A percentile compares a stretch with the other conserved stretches of the same genome.
Evolutionary conservation across 73 alveolate species (phyloP).

Genomic region (Blepharisma stoltei): DNA sequence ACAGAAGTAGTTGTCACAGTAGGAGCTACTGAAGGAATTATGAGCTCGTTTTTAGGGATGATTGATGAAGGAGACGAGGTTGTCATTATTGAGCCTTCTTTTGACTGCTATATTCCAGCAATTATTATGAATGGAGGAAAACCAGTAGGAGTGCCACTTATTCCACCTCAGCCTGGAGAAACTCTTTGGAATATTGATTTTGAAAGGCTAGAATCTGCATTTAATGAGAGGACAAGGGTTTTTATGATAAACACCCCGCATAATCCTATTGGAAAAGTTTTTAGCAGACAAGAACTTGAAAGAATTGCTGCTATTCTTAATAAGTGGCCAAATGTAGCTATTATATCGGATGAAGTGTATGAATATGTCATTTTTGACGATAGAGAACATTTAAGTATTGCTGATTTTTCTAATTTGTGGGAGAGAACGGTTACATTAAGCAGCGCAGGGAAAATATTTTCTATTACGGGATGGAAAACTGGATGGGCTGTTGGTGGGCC

Average conservation of each 20-base stretch:
- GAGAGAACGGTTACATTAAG: constrained; percentile 52
- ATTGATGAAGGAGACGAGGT: constrained; percentile 44
- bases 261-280: constrained; percentile 59
- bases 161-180: background rate
- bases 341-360: constrained; percentile 66
- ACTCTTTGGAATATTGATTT: constrained; percentile 39
- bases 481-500: constrained; percentile 55
- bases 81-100: constrained; percentile 49
- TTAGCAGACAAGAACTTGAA: constrained; percentile 45
- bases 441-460: constrained; percentile 68
- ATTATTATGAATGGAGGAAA: constrained; percentile 29
- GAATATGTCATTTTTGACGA: constrained; percentile 48
- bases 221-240: constrained; percentile 50
- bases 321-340: constrained; percentile 45
- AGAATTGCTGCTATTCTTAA: constrained; percentile 45
- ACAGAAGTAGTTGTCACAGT: constrained; percentile 6
- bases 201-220: constrained; percentile 52
- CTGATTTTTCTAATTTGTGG: constrained; percentile 59
- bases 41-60: constrained; percentile 29
- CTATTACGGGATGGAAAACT: constrained; percentile 61
- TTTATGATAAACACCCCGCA: constrained; percentile 59
- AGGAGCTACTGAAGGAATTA: constrained; percentile 30
- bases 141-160: constrained; percentile 23
- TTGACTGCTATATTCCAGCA: constrained; percentile 34
- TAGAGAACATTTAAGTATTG: constrained; percentile 40